Conservation (phyloP, 129 eudicot genomes). For the Saposhnikovia divaricata region DNA sequence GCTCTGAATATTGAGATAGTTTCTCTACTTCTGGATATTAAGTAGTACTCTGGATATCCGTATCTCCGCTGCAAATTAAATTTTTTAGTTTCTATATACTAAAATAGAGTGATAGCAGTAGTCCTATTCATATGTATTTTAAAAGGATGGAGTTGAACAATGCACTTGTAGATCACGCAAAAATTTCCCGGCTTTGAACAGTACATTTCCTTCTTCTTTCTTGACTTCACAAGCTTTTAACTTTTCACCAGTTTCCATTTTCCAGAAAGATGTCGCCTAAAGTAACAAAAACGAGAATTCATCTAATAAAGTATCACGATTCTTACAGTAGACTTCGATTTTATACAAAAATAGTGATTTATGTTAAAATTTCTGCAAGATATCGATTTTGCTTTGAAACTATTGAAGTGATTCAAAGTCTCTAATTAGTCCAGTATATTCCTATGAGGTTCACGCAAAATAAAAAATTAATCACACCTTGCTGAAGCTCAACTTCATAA, state of each 20-base stretch:
- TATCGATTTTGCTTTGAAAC: not conserved
- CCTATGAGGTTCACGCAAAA: not conserved
- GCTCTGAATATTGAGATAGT: not conserved
- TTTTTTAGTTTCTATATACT: too few relatives aligned
- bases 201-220: conserved; percentile 57
- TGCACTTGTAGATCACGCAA: conserved; percentile 16
- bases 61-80: too few relatives aligned
- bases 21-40: not conserved
- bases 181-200: conserved; percentile 52
- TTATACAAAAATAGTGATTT: not conserved
- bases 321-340: not conserved
- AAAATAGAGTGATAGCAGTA: not conserved
- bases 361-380: too few relatives aligned
- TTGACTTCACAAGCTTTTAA: conserved; percentile 40
- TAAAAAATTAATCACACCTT: too few relatives aligned
- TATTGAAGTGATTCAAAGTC: not conserved
- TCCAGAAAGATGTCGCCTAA: conserved; percentile 66
- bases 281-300: not conserved
- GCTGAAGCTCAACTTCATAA: too few relatives aligned
- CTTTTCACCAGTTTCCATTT: conserved; percentile 52
- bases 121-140: not conserved
- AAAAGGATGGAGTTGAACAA: not conserved
- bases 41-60: too few relatives aligned
- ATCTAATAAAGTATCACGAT: not conserved
- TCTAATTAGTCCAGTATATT: not conserved